A percentile compares a stretch with the other conserved stretches of the same genome.
phyloP scores from a whole-genome alignment of 768 basidiomycete genomes.

The Calvatia gigantea region DNA sequence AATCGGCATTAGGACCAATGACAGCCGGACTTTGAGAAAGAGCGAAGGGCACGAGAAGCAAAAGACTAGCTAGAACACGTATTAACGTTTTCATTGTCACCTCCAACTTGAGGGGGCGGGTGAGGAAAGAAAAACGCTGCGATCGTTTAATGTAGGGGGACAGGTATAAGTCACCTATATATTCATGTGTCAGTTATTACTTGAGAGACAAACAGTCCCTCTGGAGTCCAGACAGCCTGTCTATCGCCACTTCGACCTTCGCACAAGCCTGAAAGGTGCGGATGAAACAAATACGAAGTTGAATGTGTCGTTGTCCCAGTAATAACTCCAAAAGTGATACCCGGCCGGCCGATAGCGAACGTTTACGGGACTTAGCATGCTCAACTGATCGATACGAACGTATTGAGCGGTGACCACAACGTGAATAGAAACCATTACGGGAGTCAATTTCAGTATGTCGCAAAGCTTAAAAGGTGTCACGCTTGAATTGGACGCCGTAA shows the following conservation, averaged over 20 bases:
- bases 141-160: neutral
- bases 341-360: neutral
- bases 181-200: neutral
- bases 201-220: neutral
- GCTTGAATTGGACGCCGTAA: neutral
- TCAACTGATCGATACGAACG: neutral
- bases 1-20: conserved; percentile 26
- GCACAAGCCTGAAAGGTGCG: neutral
- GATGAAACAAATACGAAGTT: neutral
- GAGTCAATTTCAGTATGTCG: neutral
- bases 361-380: neutral
- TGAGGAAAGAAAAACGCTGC: neutral
- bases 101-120: neutral
- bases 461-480: neutral
- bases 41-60: neutral
- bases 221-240: neutral
- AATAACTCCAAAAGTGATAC: neutral
- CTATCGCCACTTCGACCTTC: neutral
- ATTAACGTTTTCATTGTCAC: neutral
- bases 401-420: no score
- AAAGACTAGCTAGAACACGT: neutral
- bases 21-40: neutral
- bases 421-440: neutral
- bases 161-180: neutral
- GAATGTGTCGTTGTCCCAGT: neutral